Conservation (phyloP, 768 basidiomycete species). For the Termitomyces titanicus region DNA sequence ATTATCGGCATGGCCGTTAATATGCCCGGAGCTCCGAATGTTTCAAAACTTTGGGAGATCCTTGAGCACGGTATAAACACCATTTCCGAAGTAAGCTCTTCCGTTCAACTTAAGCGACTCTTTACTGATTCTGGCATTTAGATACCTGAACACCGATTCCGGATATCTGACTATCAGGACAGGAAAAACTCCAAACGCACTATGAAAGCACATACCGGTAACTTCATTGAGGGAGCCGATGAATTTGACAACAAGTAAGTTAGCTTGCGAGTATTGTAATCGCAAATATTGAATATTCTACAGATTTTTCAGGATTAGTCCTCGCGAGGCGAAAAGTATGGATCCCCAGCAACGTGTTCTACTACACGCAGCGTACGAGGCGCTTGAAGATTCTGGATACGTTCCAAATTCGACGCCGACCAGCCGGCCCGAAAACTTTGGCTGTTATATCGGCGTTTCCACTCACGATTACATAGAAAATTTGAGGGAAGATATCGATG, state of each 20-base stretch:
- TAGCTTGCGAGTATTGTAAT: background rate
- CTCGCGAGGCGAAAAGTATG: conserved; percentile 72
- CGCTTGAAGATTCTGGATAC: conserved; percentile 69
- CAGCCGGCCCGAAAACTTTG: conserved; percentile 52
- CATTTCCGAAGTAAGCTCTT: conserved; percentile 43
- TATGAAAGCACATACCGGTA: conserved; percentile 54
- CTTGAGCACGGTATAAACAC: conserved; percentile 56
- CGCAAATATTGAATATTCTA: background rate
- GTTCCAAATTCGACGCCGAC: conserved; percentile 53
- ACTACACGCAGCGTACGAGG: conserved; percentile 63
- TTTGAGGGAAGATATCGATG: conserved; percentile 55
- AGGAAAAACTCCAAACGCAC: conserved; percentile 29
- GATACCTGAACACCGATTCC: conserved; percentile 64
- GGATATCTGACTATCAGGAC: conserved; percentile 35
- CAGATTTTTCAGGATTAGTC: conserved; percentile 68
- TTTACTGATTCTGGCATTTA: conserved; percentile 25
- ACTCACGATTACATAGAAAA: conserved; percentile 71
- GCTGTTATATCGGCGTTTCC: conserved; percentile 65
- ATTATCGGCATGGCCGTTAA: conserved; percentile 70
- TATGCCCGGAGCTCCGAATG: conserved; percentile 49
- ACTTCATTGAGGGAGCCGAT: conserved; percentile 56
- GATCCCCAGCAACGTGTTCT: conserved; percentile 74
- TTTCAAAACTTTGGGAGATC: conserved; percentile 52
- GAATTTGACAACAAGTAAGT: conserved; percentile 58
- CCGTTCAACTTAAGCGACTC: background rate